Evolutionary conservation across 495 filamentous ascomycete genomes (phyloP).

Genomic region (Cenococcum geophilum): DNA sequence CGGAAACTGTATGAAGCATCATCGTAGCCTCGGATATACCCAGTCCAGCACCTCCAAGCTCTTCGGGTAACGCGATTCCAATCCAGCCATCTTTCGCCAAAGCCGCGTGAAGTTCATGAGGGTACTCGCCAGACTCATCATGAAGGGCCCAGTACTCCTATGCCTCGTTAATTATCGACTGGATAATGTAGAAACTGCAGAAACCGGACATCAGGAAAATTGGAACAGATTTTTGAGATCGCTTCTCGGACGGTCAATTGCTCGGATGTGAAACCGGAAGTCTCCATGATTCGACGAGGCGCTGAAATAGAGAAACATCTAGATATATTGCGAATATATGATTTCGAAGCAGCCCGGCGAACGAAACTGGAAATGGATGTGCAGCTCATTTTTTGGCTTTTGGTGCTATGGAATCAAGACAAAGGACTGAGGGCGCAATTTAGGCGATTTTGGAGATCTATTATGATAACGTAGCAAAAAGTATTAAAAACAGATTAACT

Average conservation of each 20-base stretch:
- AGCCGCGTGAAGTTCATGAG: slow-evolving; percentile 65
- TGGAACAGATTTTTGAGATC: slow-evolving; percentile 60
- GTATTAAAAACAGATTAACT: not conserved
- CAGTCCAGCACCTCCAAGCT: slow-evolving; percentile 64
- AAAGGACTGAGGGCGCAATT: not conserved
- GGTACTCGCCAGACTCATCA: slow-evolving; percentile 62
- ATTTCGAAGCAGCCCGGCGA: not conserved
- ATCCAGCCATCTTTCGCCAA: slow-evolving; percentile 79
- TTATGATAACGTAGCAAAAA: not conserved
- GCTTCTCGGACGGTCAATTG: slow-evolving; percentile 68
- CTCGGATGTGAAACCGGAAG: slow-evolving; percentile 62
- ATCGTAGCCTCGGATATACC: slow-evolving; percentile 78
- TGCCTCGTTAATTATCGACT: slow-evolving; percentile 14
- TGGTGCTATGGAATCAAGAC: not conserved
- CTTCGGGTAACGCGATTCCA: slow-evolving; percentile 68
- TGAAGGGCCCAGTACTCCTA: slow-evolving; percentile 64
- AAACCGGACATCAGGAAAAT: slow-evolving; percentile 36
- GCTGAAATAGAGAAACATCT: slow-evolving; percentile 34
- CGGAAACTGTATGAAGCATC: slow-evolving; percentile 78
- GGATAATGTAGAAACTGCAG: not conserved
- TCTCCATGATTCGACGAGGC: slow-evolving; percentile 57
- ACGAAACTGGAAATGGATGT: not conserved
- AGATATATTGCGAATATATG: not conserved
- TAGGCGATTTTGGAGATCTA: not conserved
- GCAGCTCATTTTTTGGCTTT: too few relatives aligned